Conservation (phyloP, 2,329 filamentous ascomycete species). For the Diaporthe sp. region DNA sequence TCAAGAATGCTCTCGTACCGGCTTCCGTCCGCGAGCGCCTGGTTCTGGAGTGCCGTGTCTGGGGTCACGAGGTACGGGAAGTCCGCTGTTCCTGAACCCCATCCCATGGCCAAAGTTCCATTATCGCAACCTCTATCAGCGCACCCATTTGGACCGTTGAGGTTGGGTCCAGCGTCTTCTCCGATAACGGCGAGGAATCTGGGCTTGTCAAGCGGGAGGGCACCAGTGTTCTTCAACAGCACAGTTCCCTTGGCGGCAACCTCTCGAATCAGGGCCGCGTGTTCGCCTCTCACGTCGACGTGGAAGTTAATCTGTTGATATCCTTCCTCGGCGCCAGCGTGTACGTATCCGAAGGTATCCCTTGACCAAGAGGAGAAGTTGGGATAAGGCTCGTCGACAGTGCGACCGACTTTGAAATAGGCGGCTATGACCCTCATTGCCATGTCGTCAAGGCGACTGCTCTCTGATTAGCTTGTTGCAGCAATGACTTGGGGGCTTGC, state of each 20-base stretch:
- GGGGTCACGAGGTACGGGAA: constrained; percentile 85
- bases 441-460: constrained; percentile 86
- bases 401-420: constrained; percentile 75
- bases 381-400: constrained; percentile 65
- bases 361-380: constrained; percentile 93
- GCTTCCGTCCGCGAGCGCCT: constrained; percentile 71
- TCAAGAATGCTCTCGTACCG: constrained; percentile 76
- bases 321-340: constrained; percentile 72
- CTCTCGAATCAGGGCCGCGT: constrained; percentile 80
- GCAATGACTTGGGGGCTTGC: background rate
- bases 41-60: constrained; percentile 75
- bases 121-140: constrained; percentile 72
- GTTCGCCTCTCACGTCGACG: constrained; percentile 85
- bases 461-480: background rate
- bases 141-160: constrained; percentile 84
- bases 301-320: constrained; percentile 82
- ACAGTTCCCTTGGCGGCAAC: constrained; percentile 86
- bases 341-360: constrained; percentile 79
- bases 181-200: constrained; percentile 84
- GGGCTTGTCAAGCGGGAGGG: constrained; percentile 83
- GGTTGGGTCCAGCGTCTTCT: constrained; percentile 83
- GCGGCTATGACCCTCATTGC: constrained; percentile 84
- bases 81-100: constrained; percentile 81
- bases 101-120: constrained; percentile 80
- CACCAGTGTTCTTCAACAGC: constrained; percentile 86